Conservation (phyloP, 2,329 filamentous ascomycete genomes). For the Trichoderma arundinaceum region DNA sequence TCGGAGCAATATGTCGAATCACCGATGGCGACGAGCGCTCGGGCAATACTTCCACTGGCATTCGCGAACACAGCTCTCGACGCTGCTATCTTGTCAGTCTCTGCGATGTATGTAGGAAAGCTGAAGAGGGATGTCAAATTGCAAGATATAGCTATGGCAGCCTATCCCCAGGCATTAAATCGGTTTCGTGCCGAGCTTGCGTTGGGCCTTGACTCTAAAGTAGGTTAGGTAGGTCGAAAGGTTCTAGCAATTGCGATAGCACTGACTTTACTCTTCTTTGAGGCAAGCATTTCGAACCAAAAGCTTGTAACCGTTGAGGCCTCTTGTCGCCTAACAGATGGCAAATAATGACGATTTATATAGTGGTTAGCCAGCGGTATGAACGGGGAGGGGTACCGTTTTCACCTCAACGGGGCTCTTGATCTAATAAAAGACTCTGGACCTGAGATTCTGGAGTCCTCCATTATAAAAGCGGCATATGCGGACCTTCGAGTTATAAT, state of each 20-base stretch:
- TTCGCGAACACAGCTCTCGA: background rate
- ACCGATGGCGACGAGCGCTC: background rate
- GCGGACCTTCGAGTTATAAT: background rate
- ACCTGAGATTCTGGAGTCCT: background rate
- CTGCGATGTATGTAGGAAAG: conserved; percentile 4
- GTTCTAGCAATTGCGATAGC: background rate
- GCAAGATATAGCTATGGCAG: conserved; percentile 1
- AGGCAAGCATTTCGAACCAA: background rate
- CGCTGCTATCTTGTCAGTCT: background rate
- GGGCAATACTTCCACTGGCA: conserved; percentile 1
- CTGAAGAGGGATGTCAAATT: background rate
- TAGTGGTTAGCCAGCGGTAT: background rate
- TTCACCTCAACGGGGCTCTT: conserved; percentile 5
- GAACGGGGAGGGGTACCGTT: background rate
- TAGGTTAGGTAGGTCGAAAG: background rate
- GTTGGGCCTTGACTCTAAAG: background rate
- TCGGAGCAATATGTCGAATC: background rate
- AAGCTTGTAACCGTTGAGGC: too few relatives aligned
- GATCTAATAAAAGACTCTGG: background rate
- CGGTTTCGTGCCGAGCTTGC: conserved; percentile 3
- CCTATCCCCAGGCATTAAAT: background rate
- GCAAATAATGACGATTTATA: background rate
- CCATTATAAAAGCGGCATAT: background rate
- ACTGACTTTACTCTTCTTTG: background rate
- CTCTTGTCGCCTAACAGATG: too few relatives aligned